phyloP scores from a whole-genome alignment of 768 basidiomycete species.

The Kwoniella europaea region DNA sequence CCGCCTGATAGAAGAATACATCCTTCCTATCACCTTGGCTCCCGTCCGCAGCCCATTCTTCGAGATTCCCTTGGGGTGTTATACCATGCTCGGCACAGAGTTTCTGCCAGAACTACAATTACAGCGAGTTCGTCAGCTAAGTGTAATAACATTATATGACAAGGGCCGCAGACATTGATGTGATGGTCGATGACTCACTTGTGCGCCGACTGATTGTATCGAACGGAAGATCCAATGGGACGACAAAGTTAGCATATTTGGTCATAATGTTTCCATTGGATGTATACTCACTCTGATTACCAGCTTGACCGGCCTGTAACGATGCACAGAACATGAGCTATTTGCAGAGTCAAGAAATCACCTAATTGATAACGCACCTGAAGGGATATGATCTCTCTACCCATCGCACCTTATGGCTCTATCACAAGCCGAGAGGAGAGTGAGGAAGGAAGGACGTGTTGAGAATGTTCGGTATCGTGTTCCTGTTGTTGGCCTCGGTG shows the following conservation, averaged over 20 bases:
- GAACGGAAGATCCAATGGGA: slow-evolving; percentile 12
- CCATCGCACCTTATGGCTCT: slow-evolving; percentile 39
- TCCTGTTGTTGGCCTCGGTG: neutral
- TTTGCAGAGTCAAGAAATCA: neutral
- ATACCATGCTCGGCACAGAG: slow-evolving; percentile 98
- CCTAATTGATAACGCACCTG: slow-evolving; percentile 45
- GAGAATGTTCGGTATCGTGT: neutral
- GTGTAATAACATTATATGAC: neutral
- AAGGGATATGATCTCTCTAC: slow-evolving; percentile 59
- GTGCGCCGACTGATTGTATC: slow-evolving; percentile 76
- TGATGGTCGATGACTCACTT: slow-evolving; percentile 43
- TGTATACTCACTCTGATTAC: slow-evolving; percentile 76
- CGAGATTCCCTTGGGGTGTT: slow-evolving; percentile 89
- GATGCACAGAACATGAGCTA: neutral
- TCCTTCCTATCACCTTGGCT: slow-evolving; percentile 85
- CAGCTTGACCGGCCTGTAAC: slow-evolving; percentile 81
- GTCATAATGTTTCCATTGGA: neutral
- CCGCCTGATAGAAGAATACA: slow-evolving; percentile 99
- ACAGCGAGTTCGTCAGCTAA: neutral
- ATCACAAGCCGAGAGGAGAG: neutral
- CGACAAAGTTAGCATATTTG: slow-evolving; percentile 6
- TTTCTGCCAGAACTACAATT: slow-evolving; percentile 84
- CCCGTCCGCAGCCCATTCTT: slow-evolving; percentile 94
- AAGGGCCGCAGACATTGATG: neutral
- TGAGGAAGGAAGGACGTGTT: too few species aligned